Conservation (phyloP, 495 filamentous ascomycete genomes). For the Cercophora sp. region DNA sequence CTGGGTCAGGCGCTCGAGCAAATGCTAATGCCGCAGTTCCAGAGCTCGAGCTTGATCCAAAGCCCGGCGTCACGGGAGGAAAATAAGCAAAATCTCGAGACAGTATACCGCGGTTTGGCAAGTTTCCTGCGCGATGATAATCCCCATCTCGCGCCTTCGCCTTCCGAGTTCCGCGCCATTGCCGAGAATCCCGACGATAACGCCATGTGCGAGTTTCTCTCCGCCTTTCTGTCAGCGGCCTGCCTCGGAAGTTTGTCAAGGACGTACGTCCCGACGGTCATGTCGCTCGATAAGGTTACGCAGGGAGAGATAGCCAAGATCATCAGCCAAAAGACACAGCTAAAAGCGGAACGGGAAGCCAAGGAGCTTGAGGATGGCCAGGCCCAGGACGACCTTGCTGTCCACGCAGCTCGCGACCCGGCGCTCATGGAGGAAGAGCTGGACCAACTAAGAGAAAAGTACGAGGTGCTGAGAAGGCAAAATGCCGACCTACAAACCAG, state of each 20-base stretch:
- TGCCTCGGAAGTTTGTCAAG: conserved; percentile 53
- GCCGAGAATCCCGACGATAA: conserved; percentile 34
- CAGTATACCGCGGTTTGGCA: conserved; percentile 61
- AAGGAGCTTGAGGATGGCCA: conserved; percentile 16
- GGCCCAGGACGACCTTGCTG: conserved; percentile 11
- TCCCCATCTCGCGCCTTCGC: conserved; percentile 28
- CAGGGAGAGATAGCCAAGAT: conserved; percentile 33
- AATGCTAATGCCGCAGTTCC: conserved; percentile 56
- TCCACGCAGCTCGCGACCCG: conserved; percentile 25
- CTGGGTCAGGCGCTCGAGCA: conserved; percentile 65
- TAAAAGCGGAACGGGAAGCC: conserved; percentile 26
- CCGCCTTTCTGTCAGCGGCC: conserved; percentile 59
- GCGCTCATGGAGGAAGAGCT: conserved; percentile 32
- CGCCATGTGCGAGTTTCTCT: conserved; percentile 54
- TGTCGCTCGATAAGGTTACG: conserved; percentile 28
- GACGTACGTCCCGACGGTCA: conserved; percentile 49
- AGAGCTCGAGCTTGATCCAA: conserved; percentile 64
- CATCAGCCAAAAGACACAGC: conserved; percentile 28
- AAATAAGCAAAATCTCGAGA: conserved; percentile 62
- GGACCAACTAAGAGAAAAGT: conserved; percentile 26
- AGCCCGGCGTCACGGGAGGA: conserved; percentile 51
- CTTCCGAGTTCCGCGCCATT: conserved; percentile 36
- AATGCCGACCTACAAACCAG: conserved; percentile 32
- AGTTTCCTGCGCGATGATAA: conserved; percentile 54
- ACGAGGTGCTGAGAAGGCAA: conserved; percentile 26